A percentile compares a stretch with the other conserved stretches of the same genome.
phyloP scores from a whole-genome alignment of 768 basidiomycete genomes.

The Antrodiella citrinella region DNA sequence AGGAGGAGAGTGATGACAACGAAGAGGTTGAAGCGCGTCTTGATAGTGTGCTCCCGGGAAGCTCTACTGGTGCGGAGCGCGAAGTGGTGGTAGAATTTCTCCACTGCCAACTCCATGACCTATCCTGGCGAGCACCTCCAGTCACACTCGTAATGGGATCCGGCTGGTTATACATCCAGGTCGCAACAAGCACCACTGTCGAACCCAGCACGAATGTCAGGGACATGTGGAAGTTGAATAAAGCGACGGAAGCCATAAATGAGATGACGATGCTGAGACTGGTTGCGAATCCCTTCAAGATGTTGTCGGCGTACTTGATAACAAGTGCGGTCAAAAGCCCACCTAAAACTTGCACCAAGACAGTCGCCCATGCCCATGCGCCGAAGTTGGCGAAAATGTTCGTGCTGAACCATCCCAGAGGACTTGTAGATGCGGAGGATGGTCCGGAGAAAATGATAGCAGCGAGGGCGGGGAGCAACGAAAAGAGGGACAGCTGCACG shows the following conservation, averaged over 20 bases:
- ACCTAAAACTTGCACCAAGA: conserved; percentile 82
- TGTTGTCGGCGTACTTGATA: conserved; percentile 91
- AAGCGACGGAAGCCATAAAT: conserved; percentile 83
- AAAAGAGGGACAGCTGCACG: conserved; percentile 92
- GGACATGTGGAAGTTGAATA: conserved; percentile 87
- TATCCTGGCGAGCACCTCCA: conserved; percentile 2
- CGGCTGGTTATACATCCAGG: conserved; percentile 87
- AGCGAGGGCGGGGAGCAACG: conserved; percentile 77
- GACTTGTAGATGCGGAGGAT: conserved; percentile 21
- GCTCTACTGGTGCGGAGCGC: conserved; percentile 9
- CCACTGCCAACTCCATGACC: conserved; percentile 19
- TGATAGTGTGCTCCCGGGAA: conserved; percentile 17
- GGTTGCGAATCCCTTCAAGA: conserved; percentile 92
- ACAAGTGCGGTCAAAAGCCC: conserved; percentile 89
- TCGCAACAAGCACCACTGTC: conserved; percentile 75
- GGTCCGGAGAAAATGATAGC: conserved; percentile 59
- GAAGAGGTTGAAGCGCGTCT: conserved; percentile 23
- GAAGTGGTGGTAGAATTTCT: conserved; percentile 4
- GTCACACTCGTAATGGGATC: conserved; percentile 17
- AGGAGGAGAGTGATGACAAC: conserved; percentile 17
- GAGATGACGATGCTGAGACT: conserved; percentile 91
- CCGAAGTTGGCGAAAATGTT: conserved; percentile 81
- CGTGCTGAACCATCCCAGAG: conserved; percentile 24
- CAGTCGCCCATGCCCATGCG: conserved; percentile 86
- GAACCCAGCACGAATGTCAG: conserved; percentile 82